These are phyloP conservation scores for Brassica incana DNA, from an alignment of 345 rosid species.

Conservation along the genomic window DNA sequence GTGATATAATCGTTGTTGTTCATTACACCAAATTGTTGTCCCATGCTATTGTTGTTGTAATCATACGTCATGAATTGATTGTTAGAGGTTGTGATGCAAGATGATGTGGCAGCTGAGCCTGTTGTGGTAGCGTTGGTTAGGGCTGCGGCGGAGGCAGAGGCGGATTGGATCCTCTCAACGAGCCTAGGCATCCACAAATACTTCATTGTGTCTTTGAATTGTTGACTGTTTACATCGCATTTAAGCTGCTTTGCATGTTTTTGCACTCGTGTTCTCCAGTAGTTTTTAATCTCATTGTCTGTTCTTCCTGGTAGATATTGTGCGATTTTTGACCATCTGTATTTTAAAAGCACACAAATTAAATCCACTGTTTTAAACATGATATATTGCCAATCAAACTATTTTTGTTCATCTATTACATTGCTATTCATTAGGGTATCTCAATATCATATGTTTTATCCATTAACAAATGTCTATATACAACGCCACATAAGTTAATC, in stretches of 20 bases:
- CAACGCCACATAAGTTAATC: not conserved
- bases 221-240: conserved; percentile 83
- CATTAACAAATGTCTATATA: not conserved
- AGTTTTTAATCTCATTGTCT: conserved; percentile 92
- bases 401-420: not conserved
- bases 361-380: not conserved
- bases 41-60: conserved; percentile 41
- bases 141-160: conserved; percentile 33
- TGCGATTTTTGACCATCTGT: conserved; percentile 87
- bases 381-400: not conserved
- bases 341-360: no score
- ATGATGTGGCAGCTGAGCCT: conserved; percentile 37
- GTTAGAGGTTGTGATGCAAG: conserved; percentile 36
- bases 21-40: conserved; percentile 31
- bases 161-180: conserved; percentile 82
- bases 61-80: conserved; percentile 33
- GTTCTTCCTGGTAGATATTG: conserved; percentile 90
- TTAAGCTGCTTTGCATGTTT: conserved; percentile 89
- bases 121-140: conserved; percentile 21
- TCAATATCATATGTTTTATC: not conserved
- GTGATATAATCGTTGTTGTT: conserved; percentile 45
- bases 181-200: conserved; percentile 88
- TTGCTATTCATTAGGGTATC: not conserved
- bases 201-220: conserved; percentile 79
- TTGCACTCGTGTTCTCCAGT: conserved; percentile 94